These are phyloP conservation scores for Phlegmacium glaucopus DNA, from an alignment of 768 basidiomycete genomes.

Conservation along the genomic window DNA sequence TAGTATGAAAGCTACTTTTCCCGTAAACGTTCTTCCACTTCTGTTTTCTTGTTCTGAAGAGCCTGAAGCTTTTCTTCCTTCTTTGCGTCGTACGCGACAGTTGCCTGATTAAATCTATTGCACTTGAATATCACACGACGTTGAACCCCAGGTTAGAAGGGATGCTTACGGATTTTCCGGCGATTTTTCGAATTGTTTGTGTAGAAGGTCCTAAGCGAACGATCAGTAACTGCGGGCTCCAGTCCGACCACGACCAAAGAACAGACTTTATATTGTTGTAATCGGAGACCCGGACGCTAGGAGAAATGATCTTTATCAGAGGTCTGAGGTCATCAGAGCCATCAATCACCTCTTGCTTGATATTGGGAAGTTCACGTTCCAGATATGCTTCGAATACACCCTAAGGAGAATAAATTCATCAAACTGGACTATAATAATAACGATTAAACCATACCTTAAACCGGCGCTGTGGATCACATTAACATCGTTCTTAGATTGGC, in stretches of 20 bases:
- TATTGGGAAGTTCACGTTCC: constrained; percentile 80
- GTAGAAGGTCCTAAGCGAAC: constrained; percentile 63
- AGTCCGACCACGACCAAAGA: not conserved
- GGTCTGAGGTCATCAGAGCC: constrained; percentile 5
- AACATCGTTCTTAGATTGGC: not conserved
- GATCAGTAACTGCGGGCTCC: too few relatives aligned
- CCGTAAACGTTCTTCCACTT: constrained; percentile 65
- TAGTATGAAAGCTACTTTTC: constrained; percentile 26
- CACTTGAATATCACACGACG: not conserved
- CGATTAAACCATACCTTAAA: constrained; percentile 61
- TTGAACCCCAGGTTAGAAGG: not conserved
- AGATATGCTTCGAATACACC: constrained; percentile 89
- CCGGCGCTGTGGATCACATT: constrained; percentile 56
- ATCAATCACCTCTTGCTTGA: constrained; percentile 60
- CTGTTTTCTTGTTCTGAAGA: constrained; percentile 62
- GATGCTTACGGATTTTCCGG: constrained; percentile 86
- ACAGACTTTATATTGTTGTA: constrained; percentile 83
- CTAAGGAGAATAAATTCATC: constrained; percentile 29
- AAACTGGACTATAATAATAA: not conserved
- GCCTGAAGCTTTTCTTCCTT: constrained; percentile 85
- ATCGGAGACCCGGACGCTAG: constrained; percentile 84
- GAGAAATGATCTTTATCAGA: constrained; percentile 6
- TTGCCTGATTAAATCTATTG: constrained; percentile 78
- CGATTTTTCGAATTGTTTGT: constrained; percentile 95
- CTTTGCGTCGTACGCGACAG: constrained; percentile 76